Evolutionary conservation across 768 basidiomycete genomes (phyloP).

Genomic region (Lactarius trivialis): DNA sequence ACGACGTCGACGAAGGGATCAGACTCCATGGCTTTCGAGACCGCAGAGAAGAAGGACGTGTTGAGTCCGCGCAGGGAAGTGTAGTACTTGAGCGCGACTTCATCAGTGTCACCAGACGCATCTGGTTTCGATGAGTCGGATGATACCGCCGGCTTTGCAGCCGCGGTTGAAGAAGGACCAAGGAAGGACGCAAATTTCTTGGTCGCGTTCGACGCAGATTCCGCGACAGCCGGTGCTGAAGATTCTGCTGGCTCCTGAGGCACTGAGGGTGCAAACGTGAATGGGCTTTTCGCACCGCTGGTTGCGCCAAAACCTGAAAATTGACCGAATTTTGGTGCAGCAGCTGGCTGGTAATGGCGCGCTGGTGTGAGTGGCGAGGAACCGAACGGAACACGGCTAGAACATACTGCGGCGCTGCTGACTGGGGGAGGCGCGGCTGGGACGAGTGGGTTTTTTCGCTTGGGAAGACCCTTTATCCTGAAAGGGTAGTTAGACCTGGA

Average conservation of each 20-base stretch:
- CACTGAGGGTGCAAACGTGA: conserved; percentile 35
- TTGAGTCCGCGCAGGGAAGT: conserved; percentile 71
- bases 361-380: conserved; percentile 13
- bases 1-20: conserved; percentile 68
- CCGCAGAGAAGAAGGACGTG: conserved; percentile 51
- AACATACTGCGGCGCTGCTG: conserved; percentile 28
- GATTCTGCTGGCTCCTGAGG: conserved; percentile 24
- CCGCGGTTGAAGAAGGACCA: conserved; percentile 15
- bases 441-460: conserved; percentile 31
- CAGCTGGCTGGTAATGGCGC: neutral
- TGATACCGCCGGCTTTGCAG: conserved; percentile 10
- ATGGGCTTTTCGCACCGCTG: conserved; percentile 30
- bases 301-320: conserved; percentile 48
- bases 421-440: conserved; percentile 23
- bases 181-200: conserved; percentile 23
- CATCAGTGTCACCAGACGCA: conserved; percentile 18
- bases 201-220: conserved; percentile 22
- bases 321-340: conserved; percentile 42
- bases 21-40: conserved; percentile 51
- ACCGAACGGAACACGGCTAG: conserved; percentile 14
- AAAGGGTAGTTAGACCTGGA: neutral
- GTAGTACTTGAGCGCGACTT: conserved; percentile 48
- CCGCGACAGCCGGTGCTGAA: conserved; percentile 18
- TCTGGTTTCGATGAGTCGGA: conserved; percentile 11
- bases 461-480: conserved; percentile 65